A percentile compares a stretch with the other conserved stretches of the same genome.
phyloP scores from a whole-genome alignment of 768 basidiomycete genomes.

The Scleroderma citrinum region DNA sequence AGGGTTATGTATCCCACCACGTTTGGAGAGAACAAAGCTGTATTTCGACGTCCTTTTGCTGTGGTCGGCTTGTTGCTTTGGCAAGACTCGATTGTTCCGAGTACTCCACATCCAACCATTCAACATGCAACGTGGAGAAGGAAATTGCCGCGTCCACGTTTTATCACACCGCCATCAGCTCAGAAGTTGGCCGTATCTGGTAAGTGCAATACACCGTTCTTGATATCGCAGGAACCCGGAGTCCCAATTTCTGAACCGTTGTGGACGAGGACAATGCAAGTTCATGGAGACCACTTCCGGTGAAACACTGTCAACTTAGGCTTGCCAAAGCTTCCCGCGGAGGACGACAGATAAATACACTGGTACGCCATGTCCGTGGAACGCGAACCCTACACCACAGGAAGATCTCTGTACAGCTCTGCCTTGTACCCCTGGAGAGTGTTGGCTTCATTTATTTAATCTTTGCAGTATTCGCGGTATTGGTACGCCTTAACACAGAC shows the following conservation, averaged over 20 bases:
- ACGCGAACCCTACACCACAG: not conserved
- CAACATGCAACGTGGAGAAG: conserved; percentile 1
- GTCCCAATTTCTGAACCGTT: conserved; percentile 10
- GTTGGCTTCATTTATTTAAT: conserved; percentile 5
- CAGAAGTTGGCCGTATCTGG: conserved; percentile 6
- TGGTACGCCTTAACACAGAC: too few relatives aligned
- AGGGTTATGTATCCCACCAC: not conserved
- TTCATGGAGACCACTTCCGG: conserved; percentile 6
- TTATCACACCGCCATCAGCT: not conserved
- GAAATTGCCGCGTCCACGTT: not conserved
- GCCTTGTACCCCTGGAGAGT: not conserved
- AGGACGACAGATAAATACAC: conserved; percentile 20
- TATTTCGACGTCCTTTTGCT: not conserved
- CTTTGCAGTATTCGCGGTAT: too few relatives aligned
- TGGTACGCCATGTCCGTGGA: not conserved
- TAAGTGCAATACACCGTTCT: not conserved
- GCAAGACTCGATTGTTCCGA: not conserved
- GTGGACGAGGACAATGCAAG: conserved; percentile 20
- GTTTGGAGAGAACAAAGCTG: not conserved
- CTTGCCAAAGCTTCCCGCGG: not conserved
- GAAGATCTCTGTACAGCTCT: not conserved
- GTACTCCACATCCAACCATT: not conserved
- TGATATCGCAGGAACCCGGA: conserved; percentile 10
- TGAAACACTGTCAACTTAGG: not conserved
- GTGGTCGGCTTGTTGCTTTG: not conserved